These are phyloP conservation scores for Saccharum officinarum DNA, from an alignment of 176 grass and related monocot species.

Conservation along the genomic window DNA sequence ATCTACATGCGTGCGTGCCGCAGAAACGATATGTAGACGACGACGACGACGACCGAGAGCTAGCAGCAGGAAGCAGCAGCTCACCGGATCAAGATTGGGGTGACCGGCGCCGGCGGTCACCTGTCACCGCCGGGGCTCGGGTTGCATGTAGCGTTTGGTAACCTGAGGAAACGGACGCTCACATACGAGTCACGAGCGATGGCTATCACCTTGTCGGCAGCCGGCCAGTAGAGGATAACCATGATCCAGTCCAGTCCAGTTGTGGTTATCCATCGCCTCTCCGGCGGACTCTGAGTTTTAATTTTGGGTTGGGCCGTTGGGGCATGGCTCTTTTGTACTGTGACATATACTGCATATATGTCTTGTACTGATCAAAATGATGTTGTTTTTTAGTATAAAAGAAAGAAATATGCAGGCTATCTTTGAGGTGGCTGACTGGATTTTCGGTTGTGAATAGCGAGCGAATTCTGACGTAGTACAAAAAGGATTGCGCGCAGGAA, in stretches of 20 bases:
- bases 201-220: neutral
- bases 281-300: too few relatives aligned
- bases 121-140: neutral
- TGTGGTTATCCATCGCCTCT: neutral
- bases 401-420: too few relatives aligned
- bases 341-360: too few relatives aligned
- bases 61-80: neutral
- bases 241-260: neutral
- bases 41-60: neutral
- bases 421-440: too few relatives aligned
- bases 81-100: neutral
- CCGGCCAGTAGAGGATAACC: neutral
- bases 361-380: too few relatives aligned
- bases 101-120: neutral
- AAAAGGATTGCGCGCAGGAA: too few relatives aligned
- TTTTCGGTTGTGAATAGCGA: too few relatives aligned
- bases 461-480: too few relatives aligned
- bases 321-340: too few relatives aligned
- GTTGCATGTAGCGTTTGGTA: neutral
- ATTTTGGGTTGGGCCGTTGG: too few relatives aligned
- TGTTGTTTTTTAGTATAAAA: too few relatives aligned
- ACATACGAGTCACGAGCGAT: neutral
- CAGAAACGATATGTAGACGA: neutral
- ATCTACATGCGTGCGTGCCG: neutral
- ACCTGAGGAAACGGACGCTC: neutral